Evolutionary conservation across 768 basidiomycete species (phyloP).

Genomic region (Trametes elegans): DNA sequence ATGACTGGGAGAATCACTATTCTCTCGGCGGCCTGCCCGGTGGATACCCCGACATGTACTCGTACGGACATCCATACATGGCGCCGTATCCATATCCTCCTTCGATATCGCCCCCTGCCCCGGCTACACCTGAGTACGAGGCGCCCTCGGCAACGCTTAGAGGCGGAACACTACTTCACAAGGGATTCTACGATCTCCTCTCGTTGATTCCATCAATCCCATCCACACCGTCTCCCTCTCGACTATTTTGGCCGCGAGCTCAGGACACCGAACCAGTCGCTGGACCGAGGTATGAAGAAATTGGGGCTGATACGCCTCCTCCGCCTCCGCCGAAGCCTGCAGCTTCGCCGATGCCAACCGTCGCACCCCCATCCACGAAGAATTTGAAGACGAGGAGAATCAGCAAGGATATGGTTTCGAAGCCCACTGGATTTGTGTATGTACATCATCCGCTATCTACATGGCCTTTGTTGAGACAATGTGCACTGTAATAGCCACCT

Average conservation of each 20-base stretch:
- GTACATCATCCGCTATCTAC: too few species aligned
- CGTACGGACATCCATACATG: conserved; percentile 25
- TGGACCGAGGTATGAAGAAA: conserved; percentile 70
- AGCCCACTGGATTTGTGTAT: conserved; percentile 81
- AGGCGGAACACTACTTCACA: conserved; percentile 75
- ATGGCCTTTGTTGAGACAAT: conserved; percentile 21
- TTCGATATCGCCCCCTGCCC: conserved; percentile 10
- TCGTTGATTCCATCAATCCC: conserved; percentile 70
- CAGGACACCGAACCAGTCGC: conserved; percentile 44
- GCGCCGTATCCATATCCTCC: conserved; percentile 38
- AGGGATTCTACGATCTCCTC: conserved; percentile 87
- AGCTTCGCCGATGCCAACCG: conserved; percentile 31
- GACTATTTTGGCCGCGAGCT: conserved; percentile 54
- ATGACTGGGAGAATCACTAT: conserved; percentile 10
- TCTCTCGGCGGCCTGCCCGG: conserved; percentile 11
- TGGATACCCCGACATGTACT: conserved; percentile 21
- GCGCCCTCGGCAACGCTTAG: conserved; percentile 30
- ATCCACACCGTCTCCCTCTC: conserved; percentile 57
- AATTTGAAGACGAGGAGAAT: conserved; percentile 61
- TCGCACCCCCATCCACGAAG: conserved; percentile 33
- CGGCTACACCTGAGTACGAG: conserved; percentile 8
- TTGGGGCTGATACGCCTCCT: conserved; percentile 29
- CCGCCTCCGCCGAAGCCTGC: conserved; percentile 20
- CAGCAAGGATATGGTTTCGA: conserved; percentile 88
- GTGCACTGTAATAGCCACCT: conserved; percentile 56